Conservation (phyloP, 495 filamentous ascomycete species). For the Neurospora pannonica region DNA sequence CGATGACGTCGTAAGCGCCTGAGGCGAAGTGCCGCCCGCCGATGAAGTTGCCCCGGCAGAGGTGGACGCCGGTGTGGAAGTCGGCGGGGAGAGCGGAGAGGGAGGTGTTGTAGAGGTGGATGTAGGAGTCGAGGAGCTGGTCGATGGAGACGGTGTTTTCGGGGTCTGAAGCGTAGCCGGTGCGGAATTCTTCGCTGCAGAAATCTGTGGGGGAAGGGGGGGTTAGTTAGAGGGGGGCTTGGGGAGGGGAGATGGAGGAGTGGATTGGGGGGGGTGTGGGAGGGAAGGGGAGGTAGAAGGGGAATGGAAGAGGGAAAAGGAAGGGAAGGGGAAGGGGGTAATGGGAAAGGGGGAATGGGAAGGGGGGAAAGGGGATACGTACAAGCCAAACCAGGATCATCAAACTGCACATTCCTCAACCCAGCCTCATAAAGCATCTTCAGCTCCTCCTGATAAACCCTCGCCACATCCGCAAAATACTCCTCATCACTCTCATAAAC, state of each 20-base stretch:
- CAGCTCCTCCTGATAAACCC: slow-evolving; percentile 57
- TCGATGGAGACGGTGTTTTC: slow-evolving; percentile 47
- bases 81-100: slow-evolving; percentile 54
- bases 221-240: slow-evolving; percentile 1
- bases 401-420: slow-evolving; percentile 62
- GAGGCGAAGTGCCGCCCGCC: slow-evolving; percentile 69
- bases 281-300: background rate
- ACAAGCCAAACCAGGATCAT: slow-evolving; percentile 72
- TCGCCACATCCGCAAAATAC: slow-evolving; percentile 67
- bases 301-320: background rate
- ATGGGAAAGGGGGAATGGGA: background rate
- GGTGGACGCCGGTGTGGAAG: slow-evolving; percentile 66
- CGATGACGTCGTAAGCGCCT: slow-evolving; percentile 73
- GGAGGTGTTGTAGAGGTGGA: slow-evolving; percentile 67
- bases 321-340: background rate
- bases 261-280: background rate
- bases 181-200: slow-evolving; percentile 65
- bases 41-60: slow-evolving; percentile 77
- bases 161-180: slow-evolving; percentile 53
- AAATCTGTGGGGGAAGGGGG: slow-evolving; percentile 44
- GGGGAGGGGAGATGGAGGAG: too few species aligned
- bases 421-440: slow-evolving; percentile 60
- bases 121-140: slow-evolving; percentile 62
- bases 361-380: slow-evolving; percentile 23
- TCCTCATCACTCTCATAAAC: slow-evolving; percentile 58